Base-by-base conservation (phyloP, 2,329 filamentous ascomycete genomes). In the Fusarium veterinarium region DNA sequence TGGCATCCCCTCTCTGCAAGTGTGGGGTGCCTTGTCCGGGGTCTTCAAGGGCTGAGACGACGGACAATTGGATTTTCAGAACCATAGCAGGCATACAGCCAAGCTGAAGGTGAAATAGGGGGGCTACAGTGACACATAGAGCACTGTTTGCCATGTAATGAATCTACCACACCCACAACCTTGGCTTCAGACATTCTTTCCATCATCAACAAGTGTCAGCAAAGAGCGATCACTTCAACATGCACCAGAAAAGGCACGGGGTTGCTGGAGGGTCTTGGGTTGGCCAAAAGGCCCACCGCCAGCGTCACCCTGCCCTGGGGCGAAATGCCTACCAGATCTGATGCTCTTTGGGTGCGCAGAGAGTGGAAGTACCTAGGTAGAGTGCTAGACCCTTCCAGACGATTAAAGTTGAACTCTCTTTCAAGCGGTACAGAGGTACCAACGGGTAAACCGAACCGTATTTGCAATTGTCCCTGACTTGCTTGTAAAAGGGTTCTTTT, bases 231-330 rank as follows among this genome's bases (percentile, higher is more conserved):
- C 40, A 67, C 42, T 60, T 64, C 60, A 57, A 61, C 46, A 62
- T 41, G 44, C 52, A 48, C 58, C 52, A 48, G 38, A 28, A 61
- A 59, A 76, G 58, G 67, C 74, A 76, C 71, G 69, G 73, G 72
- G 72, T 68, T 72, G 58, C 61, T 60, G 66, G 62, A 76, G 60
- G 62, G 60, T 75, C 53, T 60, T 75, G 57, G 71, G 68, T 74
- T 76, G 72, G 73, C 67, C 60, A 42, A 40, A 30, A 58, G 71
- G 64, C 56, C 71, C 71, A 74, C 71, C 59, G 58, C 23, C 71
- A 48, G 63, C 63, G 71, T 74, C 71, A 73, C 71, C 64, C 60
- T 71, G 70, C 65, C 66, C 66, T 63, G 58, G 66, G 58, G 63
- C 63, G 63, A 72, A 69, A 62, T 74, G 59, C 56, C 51, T 71